Base-by-base conservation (phyloP, 2,329 filamentous ascomycete species). In the Fusarium odoratissimum region DNA sequence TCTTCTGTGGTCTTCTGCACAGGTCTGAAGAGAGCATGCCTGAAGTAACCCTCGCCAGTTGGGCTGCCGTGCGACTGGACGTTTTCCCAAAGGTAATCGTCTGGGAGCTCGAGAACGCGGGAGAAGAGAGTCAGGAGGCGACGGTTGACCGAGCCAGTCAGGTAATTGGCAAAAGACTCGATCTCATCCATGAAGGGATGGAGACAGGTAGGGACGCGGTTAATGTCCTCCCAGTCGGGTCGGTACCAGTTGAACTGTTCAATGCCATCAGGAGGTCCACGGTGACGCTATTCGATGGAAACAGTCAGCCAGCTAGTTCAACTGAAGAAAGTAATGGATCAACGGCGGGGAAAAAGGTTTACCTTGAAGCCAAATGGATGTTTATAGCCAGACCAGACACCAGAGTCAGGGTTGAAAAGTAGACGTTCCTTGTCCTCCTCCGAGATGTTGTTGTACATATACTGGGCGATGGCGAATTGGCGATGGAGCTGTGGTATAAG, bases 211-310 rank as follows among this genome's bases (percentile, higher is more conserved):
- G 86, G 86, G 1, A 83, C 78, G 12, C 83, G 87, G 52, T 81
- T 75, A 28, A 78, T 69, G 63, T 84, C 78, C 65, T 83, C 78
- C 82, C 83, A 87, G 51, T 87, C 85, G 2, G 76, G 76, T 30
- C 80, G 83, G 78, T 87, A 88, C 82, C 83, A 87, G 77, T 88
- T 88, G 78, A 87, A 88, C 66, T 88, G 86, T 69, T 88, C 86
- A 60, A 87, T 87, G 6, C 85, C 86, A 72, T 87, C 86, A 21
- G 81, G 75, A 17, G 80, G 73, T 4, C 83, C 85, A 4, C 80
- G 81, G 42, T 83, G 76, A 49, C 85, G 83, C 82, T 84, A 59
- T 30, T 6, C 4, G 21, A n/a, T 0, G 1, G 9, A 3, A 12
- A 5, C 1, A 41, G 21, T 48, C 7, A 31, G 28, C 8, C 0